These are phyloP conservation scores for Leccinum sublutescens DNA, from an alignment of 768 basidiomycete genomes.

Conservation along the genomic window DNA sequence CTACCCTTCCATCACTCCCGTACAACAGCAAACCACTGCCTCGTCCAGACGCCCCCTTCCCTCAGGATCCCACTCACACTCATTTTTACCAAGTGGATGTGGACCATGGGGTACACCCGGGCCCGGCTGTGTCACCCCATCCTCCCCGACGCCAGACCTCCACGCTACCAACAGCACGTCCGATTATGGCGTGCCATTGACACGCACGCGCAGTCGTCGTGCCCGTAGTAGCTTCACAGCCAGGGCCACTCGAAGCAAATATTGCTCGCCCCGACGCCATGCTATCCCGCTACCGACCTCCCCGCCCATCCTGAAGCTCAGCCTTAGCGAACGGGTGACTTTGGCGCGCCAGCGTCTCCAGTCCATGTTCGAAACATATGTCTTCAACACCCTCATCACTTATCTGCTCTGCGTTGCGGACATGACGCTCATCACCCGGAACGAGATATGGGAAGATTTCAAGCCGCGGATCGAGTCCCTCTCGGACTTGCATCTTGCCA, in stretches of 20 bases:
- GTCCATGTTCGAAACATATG: slow-evolving; percentile 23
- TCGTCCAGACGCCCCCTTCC: too few relatives aligned
- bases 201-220: slow-evolving; percentile 16
- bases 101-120: slow-evolving; percentile 8
- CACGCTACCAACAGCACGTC: slow-evolving; percentile 16
- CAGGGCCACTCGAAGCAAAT: slow-evolving; percentile 16
- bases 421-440: slow-evolving; percentile 22
- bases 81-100: not conserved
- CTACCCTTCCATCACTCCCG: too few relatives aligned
- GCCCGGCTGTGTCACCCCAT: slow-evolving; percentile 14
- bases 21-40: too few relatives aligned
- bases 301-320: slow-evolving; percentile 17
- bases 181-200: slow-evolving; percentile 10
- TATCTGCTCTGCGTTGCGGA: slow-evolving; percentile 23
- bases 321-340: slow-evolving; percentile 20
- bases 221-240: slow-evolving; percentile 19
- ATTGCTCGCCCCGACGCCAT: slow-evolving; percentile 22
- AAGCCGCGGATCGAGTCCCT: slow-evolving; percentile 17
- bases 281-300: slow-evolving; percentile 14
- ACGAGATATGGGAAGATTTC: slow-evolving; percentile 20
- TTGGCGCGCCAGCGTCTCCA: slow-evolving; percentile 21
- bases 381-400: slow-evolving; percentile 26
- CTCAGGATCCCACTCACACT: too few relatives aligned
- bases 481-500: slow-evolving; percentile 22
- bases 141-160: slow-evolving; percentile 19